Evolutionary conservation across 1,284 basidiomycete genomes (phyloP).

Genomic region (Golubevia sp.): DNA sequence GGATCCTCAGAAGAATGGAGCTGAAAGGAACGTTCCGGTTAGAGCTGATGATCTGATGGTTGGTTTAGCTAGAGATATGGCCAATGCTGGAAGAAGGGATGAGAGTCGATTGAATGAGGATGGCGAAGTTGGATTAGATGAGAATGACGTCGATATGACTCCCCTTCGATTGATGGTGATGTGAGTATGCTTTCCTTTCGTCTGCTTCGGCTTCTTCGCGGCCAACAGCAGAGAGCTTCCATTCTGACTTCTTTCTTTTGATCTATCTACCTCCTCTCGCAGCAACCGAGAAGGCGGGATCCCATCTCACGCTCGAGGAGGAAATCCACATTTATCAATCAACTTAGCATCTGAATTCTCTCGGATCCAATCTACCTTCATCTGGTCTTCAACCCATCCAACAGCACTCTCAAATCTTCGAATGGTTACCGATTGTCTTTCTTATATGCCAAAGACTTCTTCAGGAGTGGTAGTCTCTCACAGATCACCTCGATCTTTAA

Average conservation of each 20-base stretch:
- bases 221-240: too few relatives aligned
- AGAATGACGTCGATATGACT: slow-evolving; percentile 44
- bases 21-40: slow-evolving; percentile 43
- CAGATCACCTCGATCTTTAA: slow-evolving; percentile 56
- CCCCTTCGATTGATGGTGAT: slow-evolving; percentile 59
- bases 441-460: slow-evolving; percentile 55
- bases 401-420: slow-evolving; percentile 48
- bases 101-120: slow-evolving; percentile 3
- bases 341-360: slow-evolving; percentile 57
- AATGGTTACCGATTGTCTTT: slow-evolving; percentile 53
- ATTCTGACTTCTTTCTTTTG: background rate
- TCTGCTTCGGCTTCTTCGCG: too few relatives aligned
- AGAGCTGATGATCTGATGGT: slow-evolving; percentile 55
- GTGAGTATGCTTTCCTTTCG: slow-evolving; percentile 9
- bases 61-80: slow-evolving; percentile 50
- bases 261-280: background rate
- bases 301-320: slow-evolving; percentile 56
- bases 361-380: slow-evolving; percentile 48
- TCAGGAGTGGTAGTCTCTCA: slow-evolving; percentile 56
- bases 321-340: slow-evolving; percentile 58
- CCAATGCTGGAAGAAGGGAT: slow-evolving; percentile 20
- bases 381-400: slow-evolving; percentile 52
- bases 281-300: slow-evolving; percentile 58
- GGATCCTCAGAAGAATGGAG: slow-evolving; percentile 28
- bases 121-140: background rate